Evolutionary conservation across 805 yeast genomes (phyloP), one percentile per base, ranked within the genome.

Genomic region (Zygosaccharomyces rouxii): DNA sequence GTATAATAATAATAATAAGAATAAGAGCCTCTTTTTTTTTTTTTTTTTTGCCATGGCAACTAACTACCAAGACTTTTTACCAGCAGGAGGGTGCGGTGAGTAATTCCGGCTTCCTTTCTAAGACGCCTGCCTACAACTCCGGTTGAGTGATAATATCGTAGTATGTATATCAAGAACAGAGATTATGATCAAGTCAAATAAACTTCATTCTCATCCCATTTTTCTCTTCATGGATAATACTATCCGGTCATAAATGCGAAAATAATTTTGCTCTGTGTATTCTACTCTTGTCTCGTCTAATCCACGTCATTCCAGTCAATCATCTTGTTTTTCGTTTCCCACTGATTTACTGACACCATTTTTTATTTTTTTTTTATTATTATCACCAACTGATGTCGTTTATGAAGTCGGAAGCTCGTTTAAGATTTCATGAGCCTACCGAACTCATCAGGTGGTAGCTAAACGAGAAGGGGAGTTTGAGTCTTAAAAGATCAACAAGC

Each of bases 381-480:
- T 26, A 25, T 14, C 33, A 41, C 31, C 44, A 41, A 41, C 44
- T 41, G 44, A 41, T 41, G 44, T 28, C 33, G 23, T 29, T 29
- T 21, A 10, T 33, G n/a, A 33, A n/a, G 18, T 3, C 10, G 21
- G 21, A 25, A 16, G 25, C 35, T 41, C 46, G 39, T 43, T 26
- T 43, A 19, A 9, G 9, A 9, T 35, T 33, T 16, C 37, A 14
- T 33, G 37, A n/a, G 37, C 37, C 18, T 33, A 33, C 37, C 18
- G 16, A 33, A 33, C 21, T 33, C 46, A 44, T 47, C 50, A 47
- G 50, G 44, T 47, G 50, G 47, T 47, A 23, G 25, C 28, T 47
- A 47, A 47, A 47, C 50, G 50, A 47, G 47, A 25, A 42, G 44
- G 42, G 41, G 49, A 38, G 31, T 38, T 41, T 38, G 39, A 33